Evolutionary conservation across 805 yeast species (phyloP).

Genomic region (Wickerhamomyces chambardii): DNA sequence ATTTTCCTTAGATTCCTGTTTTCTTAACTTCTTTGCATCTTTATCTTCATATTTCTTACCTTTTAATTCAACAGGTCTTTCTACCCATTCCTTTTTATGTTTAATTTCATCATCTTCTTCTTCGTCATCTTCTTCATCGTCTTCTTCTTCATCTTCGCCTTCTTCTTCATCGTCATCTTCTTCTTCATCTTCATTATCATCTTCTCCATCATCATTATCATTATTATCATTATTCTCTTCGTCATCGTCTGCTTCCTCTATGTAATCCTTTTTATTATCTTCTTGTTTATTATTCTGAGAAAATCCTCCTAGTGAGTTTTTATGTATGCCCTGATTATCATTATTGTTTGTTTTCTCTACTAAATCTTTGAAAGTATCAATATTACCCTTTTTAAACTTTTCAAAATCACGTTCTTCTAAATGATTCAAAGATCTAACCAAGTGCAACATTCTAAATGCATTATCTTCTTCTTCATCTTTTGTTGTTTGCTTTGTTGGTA

Average conservation of each 20-base stretch:
- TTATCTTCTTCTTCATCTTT: conserved; percentile 70
- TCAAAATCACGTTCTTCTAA: conserved; percentile 86
- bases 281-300: no score
- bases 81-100: conserved; percentile 36
- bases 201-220: conserved; percentile 4
- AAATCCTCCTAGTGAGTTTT: no score
- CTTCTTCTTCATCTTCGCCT: conserved; percentile 20
- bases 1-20: conserved; percentile 67
- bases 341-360: conserved; percentile 32
- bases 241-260: conserved; percentile 24
- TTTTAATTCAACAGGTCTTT: conserved; percentile 29
- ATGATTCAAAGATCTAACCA: conserved; percentile 74
- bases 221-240: conserved; percentile 10
- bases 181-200: conserved; percentile 13
- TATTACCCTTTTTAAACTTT: conserved; percentile 70
- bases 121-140: conserved; percentile 25
- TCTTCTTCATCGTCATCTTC: conserved; percentile 18
- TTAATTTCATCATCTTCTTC: conserved; percentile 23
- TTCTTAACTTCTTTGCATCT: conserved; percentile 67
- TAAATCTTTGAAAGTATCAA: conserved; percentile 64
- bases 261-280: no score
- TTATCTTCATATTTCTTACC: conserved; percentile 80
- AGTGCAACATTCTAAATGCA: conserved; percentile 72
- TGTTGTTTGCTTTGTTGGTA: conserved; percentile 48
- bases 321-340: no score